Base-by-base conservation (phyloP, 2,329 filamentous ascomycete species). In the Sporothrix phasma region DNA sequence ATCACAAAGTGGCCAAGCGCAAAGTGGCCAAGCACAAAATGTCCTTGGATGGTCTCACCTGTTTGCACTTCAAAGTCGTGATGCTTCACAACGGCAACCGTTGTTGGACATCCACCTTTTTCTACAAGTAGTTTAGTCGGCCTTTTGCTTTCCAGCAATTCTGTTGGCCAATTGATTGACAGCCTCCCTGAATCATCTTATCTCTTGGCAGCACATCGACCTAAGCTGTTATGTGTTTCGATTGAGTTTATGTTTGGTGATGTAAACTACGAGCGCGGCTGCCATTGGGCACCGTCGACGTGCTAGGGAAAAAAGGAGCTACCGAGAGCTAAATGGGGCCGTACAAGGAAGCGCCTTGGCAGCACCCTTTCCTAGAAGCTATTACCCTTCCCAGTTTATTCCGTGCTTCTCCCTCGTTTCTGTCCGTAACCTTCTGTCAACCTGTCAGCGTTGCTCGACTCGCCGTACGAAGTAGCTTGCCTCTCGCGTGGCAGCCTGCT, bases 191-290 rank as follows among this genome's bases (percentile, higher is more conserved):
- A 47, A 26, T 8, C 53, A 65, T 65, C 63, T 65, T 62, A 65
- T 65, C 63, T 65, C 63, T 65, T 65, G 59, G 59, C 63, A 49
- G 34, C 47, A 56, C 51, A 31, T 31, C 1, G 15, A 26, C 5
- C n/a, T 62, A 53, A n/a, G 34, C 34, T 62, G 60, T 62, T 62
- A 62, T 62, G 47, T 26, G 47, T 62, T 62, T 62, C 47, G 39
- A 62, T 62, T 62, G 60, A 62, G 60, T 62, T 62, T 62, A 11
- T 53, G 34, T 62, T 62, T 41, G 47, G 31, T 62, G 60, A 62
- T 62, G 47, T 24, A 62, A 62, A 62, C 60, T 53, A 34, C 34
- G 24, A 41, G 46, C 29, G 22, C n/a, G 13, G 11, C 19, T 37
- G 7, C 29, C 34, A 39, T 47, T 47, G 59, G 45, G 15, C 22